Evolutionary conservation across 805 yeast genomes (phyloP).

Genomic region (Ogataea minuta): DNA sequence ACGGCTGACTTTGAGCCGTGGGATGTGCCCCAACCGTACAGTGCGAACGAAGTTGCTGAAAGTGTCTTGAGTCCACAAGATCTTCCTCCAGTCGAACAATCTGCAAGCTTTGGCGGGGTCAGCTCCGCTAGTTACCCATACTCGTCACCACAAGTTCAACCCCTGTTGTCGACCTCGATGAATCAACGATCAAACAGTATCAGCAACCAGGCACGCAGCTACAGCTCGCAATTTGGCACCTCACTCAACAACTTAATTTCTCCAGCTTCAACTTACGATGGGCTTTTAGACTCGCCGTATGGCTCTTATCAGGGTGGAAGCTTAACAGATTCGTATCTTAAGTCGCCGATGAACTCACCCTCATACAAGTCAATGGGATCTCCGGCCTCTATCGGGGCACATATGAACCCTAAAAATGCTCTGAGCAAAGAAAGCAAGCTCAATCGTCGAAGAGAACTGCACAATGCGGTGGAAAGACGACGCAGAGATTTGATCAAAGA

Average conservation of each 20-base stretch:
- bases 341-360: slow-evolving; percentile 37
- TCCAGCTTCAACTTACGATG: slow-evolving; percentile 36
- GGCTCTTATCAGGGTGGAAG: slow-evolving; percentile 33
- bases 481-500: slow-evolving; percentile 89
- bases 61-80: slow-evolving; percentile 18
- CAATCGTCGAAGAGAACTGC: slow-evolving; percentile 80
- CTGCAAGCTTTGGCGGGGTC: slow-evolving; percentile 16
- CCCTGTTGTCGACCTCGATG: slow-evolving; percentile 19
- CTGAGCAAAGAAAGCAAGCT: slow-evolving; percentile 65
- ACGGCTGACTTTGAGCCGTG: slow-evolving; percentile 11
- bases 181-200: slow-evolving; percentile 24
- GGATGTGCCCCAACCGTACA: slow-evolving; percentile 9
- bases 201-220: slow-evolving; percentile 28
- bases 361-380: slow-evolving; percentile 27
- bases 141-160: slow-evolving; percentile 31
- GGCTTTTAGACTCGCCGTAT: slow-evolving; percentile 35
- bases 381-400: slow-evolving; percentile 34
- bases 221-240: slow-evolving; percentile 32
- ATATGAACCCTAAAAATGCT: slow-evolving; percentile 35
- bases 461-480: slow-evolving; percentile 91
- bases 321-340: slow-evolving; percentile 30
- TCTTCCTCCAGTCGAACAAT: slow-evolving; percentile 10
- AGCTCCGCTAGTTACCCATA: slow-evolving; percentile 21
- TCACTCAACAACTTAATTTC: slow-evolving; percentile 34
- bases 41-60: slow-evolving; percentile 16